Evolutionary conservation across 345 rosid genomes (phyloP), one percentile per base, ranked within the genome.

Genomic region (Arabis alpina): DNA sequence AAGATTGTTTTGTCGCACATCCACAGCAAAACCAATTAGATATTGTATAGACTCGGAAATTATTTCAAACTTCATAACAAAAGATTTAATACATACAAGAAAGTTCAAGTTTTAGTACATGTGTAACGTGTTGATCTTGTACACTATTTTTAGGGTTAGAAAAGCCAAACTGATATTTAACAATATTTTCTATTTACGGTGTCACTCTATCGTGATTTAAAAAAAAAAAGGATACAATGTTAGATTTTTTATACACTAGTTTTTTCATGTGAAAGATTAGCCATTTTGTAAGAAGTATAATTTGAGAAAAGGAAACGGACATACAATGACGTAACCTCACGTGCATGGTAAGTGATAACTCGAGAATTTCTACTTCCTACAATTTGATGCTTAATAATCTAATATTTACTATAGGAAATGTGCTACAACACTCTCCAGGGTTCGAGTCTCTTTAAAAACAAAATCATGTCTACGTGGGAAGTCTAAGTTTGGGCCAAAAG

Each of bases 311-410:
- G 32, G 36, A 43, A 68, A 57, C 40, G 58, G 49, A 57, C 49
- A 62, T 62, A 44, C 48, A 63, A 12, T 63, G 63, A 44, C 70
- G 34, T 63, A 54, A 63, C 23, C 12, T 72, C 42, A 44, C 49
- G 50, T 54, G 70, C 56, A 63, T 72, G 49, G 76, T 63, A 61
- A 45, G 55, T 53, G n/a, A 61, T 51, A 30, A 61, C 23, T 53
- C 53, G 19, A 54, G 48, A 16, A 54, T 12, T 11, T 12, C 16
- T 14, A 37, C 24, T 14, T 19, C 7, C 40, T 41, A 25, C 42
- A 60, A 28, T 24, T 24, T 3, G 24, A 3, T 10, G 1, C 39
- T 1, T n/a, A 34, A 6, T 34, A 34, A 34, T 34, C 4, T 25
- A 63, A 11, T 7, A 16, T 8, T 12, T 19, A 36, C 37, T 10